Evolutionary conservation across 768 basidiomycete species (phyloP).

Genomic region (Brasilioporus rufonigricans): DNA sequence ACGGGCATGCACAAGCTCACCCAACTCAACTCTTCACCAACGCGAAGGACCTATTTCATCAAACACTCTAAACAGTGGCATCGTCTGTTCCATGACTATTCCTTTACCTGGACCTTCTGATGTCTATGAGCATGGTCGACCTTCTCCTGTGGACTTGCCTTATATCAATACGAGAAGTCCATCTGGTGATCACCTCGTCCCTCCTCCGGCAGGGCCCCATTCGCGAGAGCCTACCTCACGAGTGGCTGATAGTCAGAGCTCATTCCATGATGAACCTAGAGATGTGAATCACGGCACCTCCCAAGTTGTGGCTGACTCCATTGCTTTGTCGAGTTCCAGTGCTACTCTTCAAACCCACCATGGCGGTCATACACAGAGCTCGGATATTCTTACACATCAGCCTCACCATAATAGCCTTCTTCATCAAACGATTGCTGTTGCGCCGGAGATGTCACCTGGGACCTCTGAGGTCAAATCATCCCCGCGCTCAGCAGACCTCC

Average conservation of each 20-base stretch:
- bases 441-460: neutral
- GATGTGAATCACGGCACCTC: neutral
- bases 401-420: neutral
- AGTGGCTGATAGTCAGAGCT: constrained; percentile 9
- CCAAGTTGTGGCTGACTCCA: neutral
- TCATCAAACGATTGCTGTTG: neutral
- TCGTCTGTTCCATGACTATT: constrained; percentile 16
- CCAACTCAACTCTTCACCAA: neutral
- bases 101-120: constrained; percentile 5
- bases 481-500: neutral
- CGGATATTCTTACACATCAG: neutral
- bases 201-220: constrained; percentile 6
- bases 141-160: constrained; percentile 14
- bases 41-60: neutral
- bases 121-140: neutral
- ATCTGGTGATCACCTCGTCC: constrained; percentile 20
- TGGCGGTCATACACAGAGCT: neutral
- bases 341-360: neutral
- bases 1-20: neutral
- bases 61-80: neutral
- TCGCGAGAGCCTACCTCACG: constrained; percentile 5
- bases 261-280: constrained; percentile 18
- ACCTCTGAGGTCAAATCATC: neutral
- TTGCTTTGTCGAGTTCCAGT: constrained; percentile 1
- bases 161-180: constrained; percentile 11